Conservation (phyloP, 345 rosid species). For the Pugionium cornutum region DNA sequence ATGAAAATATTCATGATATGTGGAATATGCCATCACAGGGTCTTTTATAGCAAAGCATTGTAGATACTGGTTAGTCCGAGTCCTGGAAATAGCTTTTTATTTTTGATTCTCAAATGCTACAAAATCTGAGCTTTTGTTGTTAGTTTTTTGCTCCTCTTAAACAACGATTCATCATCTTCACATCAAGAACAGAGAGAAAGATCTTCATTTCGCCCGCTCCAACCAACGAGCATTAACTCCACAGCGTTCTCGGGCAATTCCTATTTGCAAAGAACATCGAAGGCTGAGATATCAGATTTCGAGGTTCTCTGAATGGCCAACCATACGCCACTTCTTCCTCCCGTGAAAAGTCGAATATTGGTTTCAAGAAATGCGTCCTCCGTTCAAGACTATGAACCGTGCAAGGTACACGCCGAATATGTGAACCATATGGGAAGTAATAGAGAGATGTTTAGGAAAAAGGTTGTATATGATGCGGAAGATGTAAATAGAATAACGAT, state of each 20-base stretch:
- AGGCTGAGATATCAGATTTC: conserved; percentile 94
- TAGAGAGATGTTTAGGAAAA: conserved; percentile 31
- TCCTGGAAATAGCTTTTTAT: too few relatives aligned
- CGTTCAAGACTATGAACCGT: conserved; percentile 65
- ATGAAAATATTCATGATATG: neutral
- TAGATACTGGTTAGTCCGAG: neutral
- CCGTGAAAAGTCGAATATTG: conserved; percentile 37
- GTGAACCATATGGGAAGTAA: conserved; percentile 1
- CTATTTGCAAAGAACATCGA: conserved; percentile 90
- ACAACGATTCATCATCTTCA: conserved; percentile 33
- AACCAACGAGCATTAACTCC: conserved; percentile 71
- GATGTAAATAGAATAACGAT: conserved; percentile 35
- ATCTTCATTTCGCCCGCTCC: conserved; percentile 44
- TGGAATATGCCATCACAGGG: too few relatives aligned
- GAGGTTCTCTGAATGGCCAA: conserved; percentile 69
- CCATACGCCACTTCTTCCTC: conserved; percentile 61
- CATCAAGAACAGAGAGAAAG: conserved; percentile 57
- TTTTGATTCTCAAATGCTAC: neutral
- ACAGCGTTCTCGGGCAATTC: conserved; percentile 80
- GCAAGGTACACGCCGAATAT: neutral
- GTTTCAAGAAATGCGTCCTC: conserved; percentile 48
- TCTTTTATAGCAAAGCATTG: neutral
- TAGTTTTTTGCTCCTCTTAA: conserved; percentile 4
- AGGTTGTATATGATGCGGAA: conserved; percentile 27
- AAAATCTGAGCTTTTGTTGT: neutral